A percentile compares a stretch with the other conserved stretches of the same genome.
These are phyloP conservation scores for Trichoderma citrinoviride DNA, from an alignment of 2,329 filamentous ascomycete species.

Conservation along the genomic window DNA sequence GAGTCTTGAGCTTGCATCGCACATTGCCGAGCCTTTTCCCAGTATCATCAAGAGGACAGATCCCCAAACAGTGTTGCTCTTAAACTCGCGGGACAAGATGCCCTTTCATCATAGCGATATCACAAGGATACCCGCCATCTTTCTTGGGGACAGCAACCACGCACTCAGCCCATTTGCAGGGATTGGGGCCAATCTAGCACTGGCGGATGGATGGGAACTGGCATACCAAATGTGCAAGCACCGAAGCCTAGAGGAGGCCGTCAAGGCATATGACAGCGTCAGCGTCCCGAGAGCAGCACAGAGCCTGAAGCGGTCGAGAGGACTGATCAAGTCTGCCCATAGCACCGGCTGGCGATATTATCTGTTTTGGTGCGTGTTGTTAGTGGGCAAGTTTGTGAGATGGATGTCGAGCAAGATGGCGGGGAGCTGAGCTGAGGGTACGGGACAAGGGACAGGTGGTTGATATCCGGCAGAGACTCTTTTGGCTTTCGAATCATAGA, in stretches of 20 bases:
- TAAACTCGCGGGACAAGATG: conserved; percentile 41
- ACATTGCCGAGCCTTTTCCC: conserved; percentile 40
- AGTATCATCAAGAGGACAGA: conserved; percentile 41
- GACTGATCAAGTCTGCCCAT: conserved; percentile 23
- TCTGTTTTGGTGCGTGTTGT: conserved; percentile 25
- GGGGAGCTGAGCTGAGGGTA: not conserved
- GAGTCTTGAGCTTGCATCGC: conserved; percentile 30
- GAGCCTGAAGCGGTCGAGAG: conserved; percentile 26
- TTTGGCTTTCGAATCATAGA: too few species aligned
- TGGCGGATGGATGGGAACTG: conserved; percentile 49
- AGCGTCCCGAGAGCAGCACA: conserved; percentile 34
- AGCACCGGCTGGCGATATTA: conserved; percentile 13
- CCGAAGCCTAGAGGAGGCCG: conserved; percentile 29
- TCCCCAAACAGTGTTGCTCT: conserved; percentile 34
- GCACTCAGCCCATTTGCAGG: conserved; percentile 50
- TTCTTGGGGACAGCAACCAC: conserved; percentile 51
- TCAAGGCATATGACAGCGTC: conserved; percentile 35
- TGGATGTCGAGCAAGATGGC: conserved; percentile 24
- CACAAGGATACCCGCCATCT: conserved; percentile 36
- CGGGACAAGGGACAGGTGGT: not conserved
- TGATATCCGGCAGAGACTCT: not conserved
- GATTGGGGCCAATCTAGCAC: conserved; percentile 47
- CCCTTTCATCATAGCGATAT: conserved; percentile 41
- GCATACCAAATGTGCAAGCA: conserved; percentile 39
- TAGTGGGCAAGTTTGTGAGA: conserved; percentile 25